Evolutionary conservation across 164 flowering plant species (phyloP), one percentile per base, ranked within the genome.

Genomic region (Santalum album): DNA sequence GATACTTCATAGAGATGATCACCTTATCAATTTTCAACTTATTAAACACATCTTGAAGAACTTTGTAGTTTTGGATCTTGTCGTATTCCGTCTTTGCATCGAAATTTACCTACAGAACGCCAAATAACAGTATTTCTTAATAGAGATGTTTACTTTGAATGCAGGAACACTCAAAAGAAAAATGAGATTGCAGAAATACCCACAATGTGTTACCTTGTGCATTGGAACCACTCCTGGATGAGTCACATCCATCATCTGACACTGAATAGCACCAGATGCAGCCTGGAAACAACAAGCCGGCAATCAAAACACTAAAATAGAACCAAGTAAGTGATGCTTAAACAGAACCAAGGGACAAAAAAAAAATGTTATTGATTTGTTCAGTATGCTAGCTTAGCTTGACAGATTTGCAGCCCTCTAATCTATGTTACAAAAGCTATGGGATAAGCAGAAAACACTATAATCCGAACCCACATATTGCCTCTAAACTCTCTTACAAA

Each of bases 191-290:
- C 14, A 38, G 16, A 38, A 16, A 12, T 3, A 29, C 42, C 9
- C 14, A 38, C n/a, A 16, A 16, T 38, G 17, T 27, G 20, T 54
- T 48, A 88, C 97, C 90, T 87, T 90, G 72, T 90, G 95, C 94
- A 90, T 87, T 36, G 97, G 94, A 63, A 90, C 97, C 55, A 74
- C 72, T 55, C 97, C 97, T 16, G 94, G 90, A 68, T 79, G 69
- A 16, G 78, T 80, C 89, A 83, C 81, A 65, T 90, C 97, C 68
- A 90, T 75, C 90, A 90, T 70, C 72, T 90, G 97, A 62, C 97
- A 90, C 43, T 87, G 97, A 38, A 85, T 81, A 57, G 95, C 95
- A 57, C 97, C 97, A 22, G 97, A 85, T 26, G 94, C 90, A 64
- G 90, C 97, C 97, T 90, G 59, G 17, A 40, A 48, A 59, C 10